phyloP scores from a whole-genome alignment of 2,329 filamentous ascomycete species.

The Calonectria pseudoreteaudii region DNA sequence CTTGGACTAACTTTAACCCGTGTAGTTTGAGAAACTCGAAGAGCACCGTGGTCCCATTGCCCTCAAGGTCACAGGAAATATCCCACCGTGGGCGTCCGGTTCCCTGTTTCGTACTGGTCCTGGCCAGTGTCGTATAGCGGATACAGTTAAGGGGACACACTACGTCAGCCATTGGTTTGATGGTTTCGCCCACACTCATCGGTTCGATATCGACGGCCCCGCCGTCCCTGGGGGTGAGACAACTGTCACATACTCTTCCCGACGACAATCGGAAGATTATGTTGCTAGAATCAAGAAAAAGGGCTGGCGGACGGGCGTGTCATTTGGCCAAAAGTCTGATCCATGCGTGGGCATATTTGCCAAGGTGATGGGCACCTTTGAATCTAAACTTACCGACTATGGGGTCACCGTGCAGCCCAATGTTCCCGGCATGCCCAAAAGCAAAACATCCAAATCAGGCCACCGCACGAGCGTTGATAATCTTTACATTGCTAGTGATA shows the following conservation, averaged over 20 bases:
- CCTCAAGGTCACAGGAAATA: conserved; percentile 71
- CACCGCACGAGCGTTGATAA: conserved; percentile 56
- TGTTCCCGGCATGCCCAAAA: conserved; percentile 65
- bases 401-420: conserved; percentile 75
- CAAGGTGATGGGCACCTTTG: conserved; percentile 76
- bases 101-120: conserved; percentile 81
- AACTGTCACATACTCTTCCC: conserved; percentile 76
- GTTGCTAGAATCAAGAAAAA: conserved; percentile 70
- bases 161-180: conserved; percentile 84
- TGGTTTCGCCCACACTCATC: conserved; percentile 77
- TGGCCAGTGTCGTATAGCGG: conserved; percentile 71
- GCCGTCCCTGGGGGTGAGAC: conserved; percentile 41
- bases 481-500: conserved; percentile 70
- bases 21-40: conserved; percentile 74
- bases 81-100: conserved; percentile 79
- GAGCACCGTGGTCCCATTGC: conserved; percentile 75
- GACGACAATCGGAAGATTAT: conserved; percentile 73
- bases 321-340: conserved; percentile 79
- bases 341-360: conserved; percentile 80
- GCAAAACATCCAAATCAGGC: conserved; percentile 36
- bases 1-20: background rate
- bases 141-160: conserved; percentile 69
- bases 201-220: conserved; percentile 73
- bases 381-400: conserved; percentile 59
- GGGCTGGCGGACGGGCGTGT: conserved; percentile 67